phyloP scores from a whole-genome alignment of 2,329 filamentous ascomycete genomes.

The Phyllosticta capitalensis region DNA sequence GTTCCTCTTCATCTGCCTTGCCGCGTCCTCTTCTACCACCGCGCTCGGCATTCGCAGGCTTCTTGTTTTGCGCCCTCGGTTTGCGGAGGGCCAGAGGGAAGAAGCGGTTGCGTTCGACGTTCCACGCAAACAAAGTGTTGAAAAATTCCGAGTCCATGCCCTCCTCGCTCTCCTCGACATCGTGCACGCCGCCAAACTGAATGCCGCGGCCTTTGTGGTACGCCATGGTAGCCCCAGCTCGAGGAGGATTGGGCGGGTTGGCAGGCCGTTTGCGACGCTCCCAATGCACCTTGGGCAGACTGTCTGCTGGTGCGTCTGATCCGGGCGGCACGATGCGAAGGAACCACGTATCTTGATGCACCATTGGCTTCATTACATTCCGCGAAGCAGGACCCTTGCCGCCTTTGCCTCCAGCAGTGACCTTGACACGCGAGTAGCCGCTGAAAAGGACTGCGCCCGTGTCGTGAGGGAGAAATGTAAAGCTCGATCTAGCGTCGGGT shows the following conservation, averaged over 20 bases:
- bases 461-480: constrained; percentile 85
- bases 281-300: constrained; percentile 72
- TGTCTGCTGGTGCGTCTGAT: constrained; percentile 54
- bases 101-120: constrained; percentile 89
- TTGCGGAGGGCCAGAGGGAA: constrained; percentile 74
- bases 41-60: constrained; percentile 43
- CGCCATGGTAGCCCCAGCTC: constrained; percentile 87
- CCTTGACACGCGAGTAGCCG: constrained; percentile 86
- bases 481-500: constrained; percentile 83
- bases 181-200: constrained; percentile 87
- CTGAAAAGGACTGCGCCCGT: constrained; percentile 83
- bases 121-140: constrained; percentile 85
- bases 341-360: constrained; percentile 94
- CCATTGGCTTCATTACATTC: constrained; percentile 72
- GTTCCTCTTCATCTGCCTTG: constrained; percentile 84
- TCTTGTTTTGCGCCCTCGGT: constrained; percentile 56
- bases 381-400: constrained; percentile 51
- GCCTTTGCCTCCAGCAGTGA: constrained; percentile 41
- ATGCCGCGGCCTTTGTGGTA: constrained; percentile 91
- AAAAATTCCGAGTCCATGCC: constrained; percentile 98
- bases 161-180: constrained; percentile 84
- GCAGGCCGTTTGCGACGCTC: constrained; percentile 87
- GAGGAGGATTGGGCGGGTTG: constrained; percentile 72
- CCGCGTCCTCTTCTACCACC: constrained; percentile 59
- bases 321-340: constrained; percentile 67